These are phyloP conservation scores for Dentiscutata heterogama DNA, from an alignment of 371 early-diverging fungal genomes.

Conservation along the genomic window DNA sequence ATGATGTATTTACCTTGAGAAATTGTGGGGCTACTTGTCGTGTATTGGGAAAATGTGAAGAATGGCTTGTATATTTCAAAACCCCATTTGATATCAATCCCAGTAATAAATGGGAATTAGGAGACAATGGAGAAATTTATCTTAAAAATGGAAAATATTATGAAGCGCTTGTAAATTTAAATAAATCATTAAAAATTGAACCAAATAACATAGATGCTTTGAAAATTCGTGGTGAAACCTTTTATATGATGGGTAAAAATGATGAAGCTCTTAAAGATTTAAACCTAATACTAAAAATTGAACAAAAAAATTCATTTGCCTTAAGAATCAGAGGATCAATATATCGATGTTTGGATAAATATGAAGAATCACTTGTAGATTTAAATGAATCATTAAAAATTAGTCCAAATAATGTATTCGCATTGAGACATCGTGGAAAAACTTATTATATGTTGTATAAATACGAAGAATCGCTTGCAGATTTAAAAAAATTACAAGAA, in stretches of 20 bases:
- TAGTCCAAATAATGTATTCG: constrained; percentile 2
- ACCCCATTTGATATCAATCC: neutral
- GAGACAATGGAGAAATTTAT: constrained; percentile 20
- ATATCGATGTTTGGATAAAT: neutral
- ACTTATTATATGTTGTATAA: neutral
- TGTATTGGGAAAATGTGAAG: neutral
- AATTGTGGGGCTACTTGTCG: constrained; percentile 7
- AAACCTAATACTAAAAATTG: neutral
- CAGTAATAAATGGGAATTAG: neutral
- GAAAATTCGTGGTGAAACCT: neutral
- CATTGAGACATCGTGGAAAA: constrained; percentile 13
- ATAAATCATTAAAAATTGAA: constrained; percentile 10
- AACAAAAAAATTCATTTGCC: neutral
- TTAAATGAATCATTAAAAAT: constrained; percentile 6
- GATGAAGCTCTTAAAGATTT: constrained; percentile 33
- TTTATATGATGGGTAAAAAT: neutral
- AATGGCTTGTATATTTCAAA: constrained; percentile 22
- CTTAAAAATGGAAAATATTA: neutral
- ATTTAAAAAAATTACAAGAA: neutral
- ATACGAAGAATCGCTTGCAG: neutral
- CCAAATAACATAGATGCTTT: constrained; percentile 25
- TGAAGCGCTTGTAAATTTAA: constrained; percentile 9
- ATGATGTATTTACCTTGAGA: neutral
- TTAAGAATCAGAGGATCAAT: constrained; percentile 21
- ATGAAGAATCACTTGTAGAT: constrained; percentile 27